Conservation (phyloP, 805 yeast genomes). For the Pichia sporocuriosa region DNA sequence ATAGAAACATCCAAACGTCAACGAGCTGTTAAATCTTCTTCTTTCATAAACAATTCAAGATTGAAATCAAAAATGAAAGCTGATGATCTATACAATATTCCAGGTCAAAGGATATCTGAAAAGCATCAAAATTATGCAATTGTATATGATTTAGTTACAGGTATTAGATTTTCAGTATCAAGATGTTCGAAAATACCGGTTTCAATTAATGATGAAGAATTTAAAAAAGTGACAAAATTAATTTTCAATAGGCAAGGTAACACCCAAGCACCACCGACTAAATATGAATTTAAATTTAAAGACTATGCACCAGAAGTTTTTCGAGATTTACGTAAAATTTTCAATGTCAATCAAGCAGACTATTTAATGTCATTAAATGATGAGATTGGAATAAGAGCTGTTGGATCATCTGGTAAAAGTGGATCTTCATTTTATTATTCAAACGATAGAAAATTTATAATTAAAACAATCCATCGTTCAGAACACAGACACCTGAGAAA, state of each 20-base stretch:
- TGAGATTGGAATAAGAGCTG: constrained; percentile 82
- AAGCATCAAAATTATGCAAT: constrained; percentile 90
- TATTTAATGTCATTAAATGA: constrained; percentile 89
- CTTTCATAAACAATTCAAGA: constrained; percentile 20
- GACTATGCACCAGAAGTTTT: constrained; percentile 95
- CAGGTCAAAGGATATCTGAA: constrained; percentile 39
- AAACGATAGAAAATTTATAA: constrained; percentile 86
- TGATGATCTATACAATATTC: constrained; percentile 27
- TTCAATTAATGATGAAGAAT: constrained; percentile 64
- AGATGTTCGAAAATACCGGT: constrained; percentile 82
- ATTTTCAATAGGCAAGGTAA: constrained; percentile 85
- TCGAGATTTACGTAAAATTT: constrained; percentile 68
- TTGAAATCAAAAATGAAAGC: constrained; percentile 21
- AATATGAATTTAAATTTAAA: constrained; percentile 92
- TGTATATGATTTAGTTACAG: constrained; percentile 96
- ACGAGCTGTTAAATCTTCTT: constrained; percentile 18
- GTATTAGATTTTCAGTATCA: constrained; percentile 91
- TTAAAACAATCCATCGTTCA: constrained; percentile 89
- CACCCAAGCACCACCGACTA: constrained; percentile 86
- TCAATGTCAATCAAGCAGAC: constrained; percentile 93
- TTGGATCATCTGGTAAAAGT: constrained; percentile 94
- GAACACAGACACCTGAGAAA: constrained; percentile 81
- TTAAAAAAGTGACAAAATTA: constrained; percentile 64
- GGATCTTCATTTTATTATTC: constrained; percentile 96
- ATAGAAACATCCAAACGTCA: constrained; percentile 11